These are phyloP conservation scores for Pleomassaria siparia DNA, from an alignment of 2,329 filamentous ascomycete genomes.

Conservation along the genomic window DNA sequence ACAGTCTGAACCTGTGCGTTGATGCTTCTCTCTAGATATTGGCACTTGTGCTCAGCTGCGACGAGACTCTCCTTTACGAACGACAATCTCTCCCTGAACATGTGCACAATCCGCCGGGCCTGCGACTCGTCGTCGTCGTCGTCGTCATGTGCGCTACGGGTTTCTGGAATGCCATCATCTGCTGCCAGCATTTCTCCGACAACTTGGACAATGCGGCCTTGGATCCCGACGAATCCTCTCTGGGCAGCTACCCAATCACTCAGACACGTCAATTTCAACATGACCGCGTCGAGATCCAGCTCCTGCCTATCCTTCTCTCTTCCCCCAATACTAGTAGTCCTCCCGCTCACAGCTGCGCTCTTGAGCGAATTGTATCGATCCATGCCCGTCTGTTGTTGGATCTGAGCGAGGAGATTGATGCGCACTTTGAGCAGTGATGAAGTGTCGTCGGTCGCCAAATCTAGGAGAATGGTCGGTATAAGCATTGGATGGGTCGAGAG, in stretches of 20 bases:
- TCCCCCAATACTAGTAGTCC: slow-evolving; percentile 3
- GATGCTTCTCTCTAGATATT: slow-evolving; percentile 16
- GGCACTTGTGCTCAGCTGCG: slow-evolving; percentile 15
- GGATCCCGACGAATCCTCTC: slow-evolving; percentile 12
- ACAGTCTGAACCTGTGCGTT: slow-evolving; percentile 17
- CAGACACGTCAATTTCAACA: slow-evolving; percentile 17
- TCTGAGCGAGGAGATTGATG: slow-evolving; percentile 15
- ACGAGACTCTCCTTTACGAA: slow-evolving; percentile 12
- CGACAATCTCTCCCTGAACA: slow-evolving; percentile 11
- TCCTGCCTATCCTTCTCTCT: slow-evolving; percentile 11
- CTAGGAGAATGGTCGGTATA: slow-evolving; percentile 13
- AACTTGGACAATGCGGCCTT: slow-evolving; percentile 7
- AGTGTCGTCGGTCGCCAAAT: slow-evolving; percentile 16
- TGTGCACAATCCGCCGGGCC: not conserved
- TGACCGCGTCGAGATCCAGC: slow-evolving; percentile 16
- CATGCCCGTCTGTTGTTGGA: slow-evolving; percentile 19
- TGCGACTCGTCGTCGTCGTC: no score
- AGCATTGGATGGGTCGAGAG: slow-evolving; percentile 11
- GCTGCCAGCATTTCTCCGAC: slow-evolving; percentile 6
- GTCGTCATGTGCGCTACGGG: not conserved
- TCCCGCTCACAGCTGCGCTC: slow-evolving; percentile 4
- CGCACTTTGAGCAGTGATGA: slow-evolving; percentile 13
- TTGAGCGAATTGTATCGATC: slow-evolving; percentile 18
- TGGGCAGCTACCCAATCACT: slow-evolving; percentile 22
- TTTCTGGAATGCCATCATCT: not conserved